A percentile compares a stretch with the other conserved stretches of the same genome.
Conservation (phyloP, 192 early-diverging fungal species). For the Coemansia asiatica region DNA sequence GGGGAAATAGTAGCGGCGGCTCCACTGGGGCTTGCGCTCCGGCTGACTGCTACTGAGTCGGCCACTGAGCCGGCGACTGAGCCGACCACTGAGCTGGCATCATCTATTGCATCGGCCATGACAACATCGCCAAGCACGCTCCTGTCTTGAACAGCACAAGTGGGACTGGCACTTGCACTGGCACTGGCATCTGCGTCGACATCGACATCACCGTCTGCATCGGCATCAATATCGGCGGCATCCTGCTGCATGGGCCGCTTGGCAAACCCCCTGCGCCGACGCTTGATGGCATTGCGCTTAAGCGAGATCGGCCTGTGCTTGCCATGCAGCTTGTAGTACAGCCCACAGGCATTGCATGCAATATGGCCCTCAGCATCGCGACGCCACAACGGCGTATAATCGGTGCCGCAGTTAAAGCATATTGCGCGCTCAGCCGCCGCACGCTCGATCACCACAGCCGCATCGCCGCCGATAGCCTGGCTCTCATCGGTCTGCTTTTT, state of each 20-base stretch:
- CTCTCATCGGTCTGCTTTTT: background rate
- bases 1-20: background rate
- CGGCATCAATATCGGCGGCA: background rate
- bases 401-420: slow-evolving; percentile 76
- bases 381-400: slow-evolving; percentile 77
- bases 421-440: slow-evolving; percentile 20
- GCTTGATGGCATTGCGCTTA: slow-evolving; percentile 73
- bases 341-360: slow-evolving; percentile 91
- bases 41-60: slow-evolving; percentile 8
- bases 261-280: slow-evolving; percentile 62
- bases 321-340: slow-evolving; percentile 86
- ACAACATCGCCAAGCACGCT: too few relatives aligned
- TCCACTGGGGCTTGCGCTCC: slow-evolving; percentile 19
- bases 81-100: background rate
- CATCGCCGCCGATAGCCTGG: background rate
- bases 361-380: slow-evolving; percentile 71
- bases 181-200: too few relatives aligned
- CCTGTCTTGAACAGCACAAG: too few relatives aligned
- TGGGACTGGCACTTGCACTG: too few relatives aligned
- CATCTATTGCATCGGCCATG: background rate
- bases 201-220: background rate
- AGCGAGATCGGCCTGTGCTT: slow-evolving; percentile 77
- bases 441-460: background rate
- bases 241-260: slow-evolving; percentile 2
- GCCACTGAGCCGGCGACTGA: slow-evolving; percentile 6